These are phyloP conservation scores for Epichloe bromicola DNA, from an alignment of 2,329 filamentous ascomycete genomes.

Conservation along the genomic window DNA sequence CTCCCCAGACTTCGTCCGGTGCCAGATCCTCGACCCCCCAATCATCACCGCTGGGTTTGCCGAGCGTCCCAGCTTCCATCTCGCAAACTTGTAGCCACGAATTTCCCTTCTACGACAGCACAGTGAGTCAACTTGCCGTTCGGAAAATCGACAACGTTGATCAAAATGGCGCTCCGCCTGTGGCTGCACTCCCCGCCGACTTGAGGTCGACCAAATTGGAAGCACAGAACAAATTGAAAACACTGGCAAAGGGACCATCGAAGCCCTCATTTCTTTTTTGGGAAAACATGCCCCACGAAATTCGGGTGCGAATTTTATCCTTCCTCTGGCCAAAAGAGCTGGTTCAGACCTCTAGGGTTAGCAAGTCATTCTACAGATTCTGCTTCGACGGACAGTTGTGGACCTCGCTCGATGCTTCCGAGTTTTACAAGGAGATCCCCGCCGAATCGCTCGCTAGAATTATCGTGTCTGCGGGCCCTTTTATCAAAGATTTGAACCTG, in stretches of 20 bases:
- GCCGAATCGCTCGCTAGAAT: conserved; percentile 74
- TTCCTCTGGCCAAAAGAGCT: conserved; percentile 71
- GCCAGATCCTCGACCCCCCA: conserved; percentile 21
- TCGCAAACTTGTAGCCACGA: conserved; percentile 28
- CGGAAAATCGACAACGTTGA: conserved; percentile 41
- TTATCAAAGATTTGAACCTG: conserved; percentile 81
- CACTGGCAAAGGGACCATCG: conserved; percentile 8
- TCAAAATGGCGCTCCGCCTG: conserved; percentile 26
- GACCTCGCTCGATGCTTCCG: conserved; percentile 69
- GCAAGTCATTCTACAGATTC: conserved; percentile 62
- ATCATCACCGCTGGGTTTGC: conserved; percentile 26
- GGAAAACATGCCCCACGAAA: conserved; percentile 68
- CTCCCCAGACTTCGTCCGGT: conserved; percentile 16
- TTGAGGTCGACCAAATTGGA: conserved; percentile 32
- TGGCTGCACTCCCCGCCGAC: conserved; percentile 51
- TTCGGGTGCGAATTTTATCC: conserved; percentile 64
- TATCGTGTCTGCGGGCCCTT: conserved; percentile 73
- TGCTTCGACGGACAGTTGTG: conserved; percentile 95
- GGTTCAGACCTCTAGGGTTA: conserved; percentile 63
- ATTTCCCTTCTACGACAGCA: conserved; percentile 25
- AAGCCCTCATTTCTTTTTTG: conserved; percentile 53
- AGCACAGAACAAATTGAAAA: conserved; percentile 9
- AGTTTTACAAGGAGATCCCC: conserved; percentile 80
- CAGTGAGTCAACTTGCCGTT: conserved; percentile 36
- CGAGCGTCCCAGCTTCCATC: conserved; percentile 23